Base-by-base conservation (phyloP, 257 asterid species). In the Salvia rosmarinus region DNA sequence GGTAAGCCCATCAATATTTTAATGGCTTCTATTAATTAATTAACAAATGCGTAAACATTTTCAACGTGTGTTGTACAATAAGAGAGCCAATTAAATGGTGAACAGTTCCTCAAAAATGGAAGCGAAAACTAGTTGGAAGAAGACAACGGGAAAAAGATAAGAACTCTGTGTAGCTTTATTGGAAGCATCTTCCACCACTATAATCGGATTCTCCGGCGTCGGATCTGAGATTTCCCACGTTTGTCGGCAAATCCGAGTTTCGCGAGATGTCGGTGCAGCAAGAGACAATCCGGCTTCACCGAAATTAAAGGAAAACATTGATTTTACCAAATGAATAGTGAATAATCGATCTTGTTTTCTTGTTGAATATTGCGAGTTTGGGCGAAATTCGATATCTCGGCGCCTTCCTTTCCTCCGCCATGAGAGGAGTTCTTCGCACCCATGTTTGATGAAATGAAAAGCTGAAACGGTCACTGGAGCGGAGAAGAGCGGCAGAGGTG, bases 261-360 rank as follows among this genome's bases (percentile, higher is more conserved):
- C 60, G 88, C 9, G 2, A n/a, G 76, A 67, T 44, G 73, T 8
- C 14, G 84, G 30, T 44, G 78, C 70, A 51, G 75, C 49, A 39
- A 74, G 78, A 35, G 66, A 61, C 32, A 79, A 75, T 37, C 72
- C 82, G 50, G 82, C 81, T 85, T 86, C 60, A 83, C 92, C 83
- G 87, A 67, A 76, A 68, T 62, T 14, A 32, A 21, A 16, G 57
- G 43, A 63, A 63, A 9, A 58, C 4, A 4, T 8, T 4, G 39
- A 64, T 37, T 51, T 51, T 51, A 51, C n/a, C 32, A 20, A 6
- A 25, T 50, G 57, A 63, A 63, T 39, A 51, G 5, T 23, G 6
- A 66, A 9, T 28, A n/a, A n/a, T n/a, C n/a, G n/a, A n/a, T 37
- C 44, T 20, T 5, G 10, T 46, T 14, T 21, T 40, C 68, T 19